These are phyloP conservation scores for Cryptococcus sp. DNA, from an alignment of 1,284 basidiomycete genomes.

Conservation along the genomic window DNA sequence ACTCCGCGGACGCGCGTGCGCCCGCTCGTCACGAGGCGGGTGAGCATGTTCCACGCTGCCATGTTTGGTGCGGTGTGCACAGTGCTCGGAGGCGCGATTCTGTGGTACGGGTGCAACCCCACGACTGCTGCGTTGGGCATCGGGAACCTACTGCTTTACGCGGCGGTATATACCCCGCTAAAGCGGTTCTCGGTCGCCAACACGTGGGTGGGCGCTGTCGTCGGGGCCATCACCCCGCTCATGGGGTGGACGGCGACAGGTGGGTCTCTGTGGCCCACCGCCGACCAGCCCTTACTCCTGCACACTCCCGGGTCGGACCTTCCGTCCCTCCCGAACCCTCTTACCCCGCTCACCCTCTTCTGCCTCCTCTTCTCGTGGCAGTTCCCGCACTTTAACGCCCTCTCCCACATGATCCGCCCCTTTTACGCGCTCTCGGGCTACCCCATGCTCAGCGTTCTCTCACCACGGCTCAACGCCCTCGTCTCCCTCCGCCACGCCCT, in stretches of 20 bases:
- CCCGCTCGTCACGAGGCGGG: constrained; percentile 79
- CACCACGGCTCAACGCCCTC: constrained; percentile 75
- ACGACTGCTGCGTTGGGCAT: constrained; percentile 79
- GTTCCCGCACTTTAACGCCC: constrained; percentile 95
- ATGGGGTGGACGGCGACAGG: constrained; percentile 99
- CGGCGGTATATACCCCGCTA: constrained; percentile 87
- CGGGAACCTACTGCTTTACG: constrained; percentile 84
- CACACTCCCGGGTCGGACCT: constrained; percentile 34
- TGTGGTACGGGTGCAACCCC: constrained; percentile 84
- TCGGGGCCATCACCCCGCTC: constrained; percentile 88
- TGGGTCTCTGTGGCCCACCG: constrained; percentile 67
- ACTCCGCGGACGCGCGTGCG: constrained; percentile 87
- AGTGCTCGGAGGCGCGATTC: constrained; percentile 68
- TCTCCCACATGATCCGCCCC: constrained; percentile 81
- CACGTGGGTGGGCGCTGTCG: constrained; percentile 92
- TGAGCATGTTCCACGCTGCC: constrained; percentile 80
- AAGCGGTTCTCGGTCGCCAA: constrained; percentile 87
- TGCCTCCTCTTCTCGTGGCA: constrained; percentile 93
- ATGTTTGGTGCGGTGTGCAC: constrained; percentile 74
- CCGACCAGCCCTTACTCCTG: constrained; percentile 55
- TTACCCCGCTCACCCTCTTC: constrained; percentile 72
- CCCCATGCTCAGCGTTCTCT: constrained; percentile 82
- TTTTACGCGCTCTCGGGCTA: constrained; percentile 94
- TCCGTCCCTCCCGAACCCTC: constrained; percentile 57
- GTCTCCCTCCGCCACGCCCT: constrained; percentile 82